phyloP scores from a whole-genome alignment of 805 yeast species.

The Spathaspora boniae region DNA sequence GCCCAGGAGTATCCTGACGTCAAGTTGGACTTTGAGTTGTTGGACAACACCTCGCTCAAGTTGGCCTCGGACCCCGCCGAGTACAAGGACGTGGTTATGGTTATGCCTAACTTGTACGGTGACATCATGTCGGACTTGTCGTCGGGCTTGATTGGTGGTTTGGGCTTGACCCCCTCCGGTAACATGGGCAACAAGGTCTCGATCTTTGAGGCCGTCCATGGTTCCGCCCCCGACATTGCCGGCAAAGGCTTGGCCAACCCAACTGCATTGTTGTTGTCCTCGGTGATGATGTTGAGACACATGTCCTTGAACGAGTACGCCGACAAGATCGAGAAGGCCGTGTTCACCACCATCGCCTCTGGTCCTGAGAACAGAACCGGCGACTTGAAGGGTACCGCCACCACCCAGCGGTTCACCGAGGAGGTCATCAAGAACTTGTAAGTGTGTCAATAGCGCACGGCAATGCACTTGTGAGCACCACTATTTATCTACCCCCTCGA shows the following conservation, averaged over 20 bases:
- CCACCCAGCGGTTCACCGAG: slow-evolving; percentile 86
- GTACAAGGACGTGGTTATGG: slow-evolving; percentile 88
- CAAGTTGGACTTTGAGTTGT: slow-evolving; percentile 76
- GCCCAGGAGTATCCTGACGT: slow-evolving; percentile 91
- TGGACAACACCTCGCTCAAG: slow-evolving; percentile 92
- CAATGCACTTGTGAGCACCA: no score
- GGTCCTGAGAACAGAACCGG: slow-evolving; percentile 96
- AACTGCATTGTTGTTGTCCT: slow-evolving; percentile 91
- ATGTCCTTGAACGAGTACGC: slow-evolving; percentile 86
- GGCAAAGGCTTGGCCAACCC: slow-evolving; percentile 99
- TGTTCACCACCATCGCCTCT: slow-evolving; percentile 84
- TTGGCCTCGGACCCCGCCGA: slow-evolving; percentile 85
- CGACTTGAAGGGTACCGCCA: slow-evolving; percentile 89
- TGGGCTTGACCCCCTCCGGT: slow-evolving; percentile 98
- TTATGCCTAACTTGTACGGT: slow-evolving; percentile 99
- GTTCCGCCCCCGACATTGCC: slow-evolving; percentile 99
- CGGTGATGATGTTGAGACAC: slow-evolving; percentile 99
- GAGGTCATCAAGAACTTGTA: slow-evolving; percentile 80
- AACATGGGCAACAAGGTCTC: slow-evolving; percentile 99
- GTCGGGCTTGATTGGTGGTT: slow-evolving; percentile 97
- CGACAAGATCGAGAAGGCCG: slow-evolving; percentile 83
- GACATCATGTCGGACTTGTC: slow-evolving; percentile 98
- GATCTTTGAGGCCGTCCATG: slow-evolving; percentile 99
- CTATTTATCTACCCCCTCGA: no score
- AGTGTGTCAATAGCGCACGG: no score